phyloP scores from a whole-genome alignment of 2,329 filamentous ascomycete genomes.

The Chrysosporium queenslandicum region DNA sequence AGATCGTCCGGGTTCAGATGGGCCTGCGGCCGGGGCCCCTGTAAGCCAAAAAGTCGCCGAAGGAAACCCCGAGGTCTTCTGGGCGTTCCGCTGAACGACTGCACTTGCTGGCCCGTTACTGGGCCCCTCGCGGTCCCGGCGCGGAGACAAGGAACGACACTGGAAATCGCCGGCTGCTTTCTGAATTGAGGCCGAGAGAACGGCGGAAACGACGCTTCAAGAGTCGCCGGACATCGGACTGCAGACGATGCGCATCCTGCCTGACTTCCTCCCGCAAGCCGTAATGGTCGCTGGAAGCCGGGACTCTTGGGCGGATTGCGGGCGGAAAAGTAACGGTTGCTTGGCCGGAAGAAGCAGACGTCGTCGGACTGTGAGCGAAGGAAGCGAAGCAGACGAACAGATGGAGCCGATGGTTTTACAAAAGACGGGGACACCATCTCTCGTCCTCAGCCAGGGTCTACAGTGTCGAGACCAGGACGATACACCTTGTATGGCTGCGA shows the following conservation, averaged over 20 bases:
- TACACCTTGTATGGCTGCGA: background rate
- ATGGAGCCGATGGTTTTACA: conserved; percentile 39
- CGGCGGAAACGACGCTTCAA: conserved; percentile 4
- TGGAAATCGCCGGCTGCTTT: background rate
- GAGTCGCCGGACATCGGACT: background rate
- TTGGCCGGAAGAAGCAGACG: conserved; percentile 37
- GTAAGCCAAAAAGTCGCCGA: conserved; percentile 30
- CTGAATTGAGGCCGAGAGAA: background rate
- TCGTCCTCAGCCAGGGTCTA: conserved; percentile 17
- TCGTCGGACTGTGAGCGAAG: conserved; percentile 60
- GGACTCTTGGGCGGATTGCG: background rate
- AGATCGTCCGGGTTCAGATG: conserved; percentile 50
- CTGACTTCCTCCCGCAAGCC: background rate
- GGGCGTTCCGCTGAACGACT: conserved; percentile 24
- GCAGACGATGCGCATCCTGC: background rate
- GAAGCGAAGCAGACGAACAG: conserved; percentile 56
- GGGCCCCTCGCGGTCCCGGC: background rate
- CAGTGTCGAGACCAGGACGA: conserved; percentile 8
- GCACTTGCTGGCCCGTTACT: conserved; percentile 7
- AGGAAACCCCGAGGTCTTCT: conserved; percentile 27
- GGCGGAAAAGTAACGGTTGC: background rate
- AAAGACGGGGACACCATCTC: conserved; percentile 32
- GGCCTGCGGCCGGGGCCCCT: conserved; percentile 24
- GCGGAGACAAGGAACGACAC: background rate
- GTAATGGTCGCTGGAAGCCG: background rate